Percentiles rank a stretch among this genome's conserved stretches.
These are phyloP conservation scores for Meyerozyma smithsonii DNA, from an alignment of 1,139 yeast species.

Conservation along the genomic window DNA sequence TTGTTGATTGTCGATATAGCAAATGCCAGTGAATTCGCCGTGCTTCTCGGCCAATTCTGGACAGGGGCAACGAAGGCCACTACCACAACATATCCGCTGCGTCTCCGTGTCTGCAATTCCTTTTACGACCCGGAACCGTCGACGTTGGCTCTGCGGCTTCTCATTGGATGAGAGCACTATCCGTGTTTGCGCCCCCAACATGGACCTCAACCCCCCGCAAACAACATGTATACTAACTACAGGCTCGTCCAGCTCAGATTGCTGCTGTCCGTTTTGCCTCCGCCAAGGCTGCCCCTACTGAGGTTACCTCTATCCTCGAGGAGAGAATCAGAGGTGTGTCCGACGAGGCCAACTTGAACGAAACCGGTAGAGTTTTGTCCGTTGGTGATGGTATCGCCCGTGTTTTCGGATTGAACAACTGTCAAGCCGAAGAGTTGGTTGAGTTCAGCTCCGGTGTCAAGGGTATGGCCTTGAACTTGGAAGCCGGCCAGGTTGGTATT, in stretches of 20 bases:
- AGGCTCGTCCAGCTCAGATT: conserved; percentile 72
- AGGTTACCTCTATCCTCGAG: conserved; percentile 97
- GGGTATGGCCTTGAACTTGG: conserved; percentile 99
- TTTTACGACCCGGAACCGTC: not conserved
- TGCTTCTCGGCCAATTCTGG: not conserved
- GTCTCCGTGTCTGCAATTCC: not conserved
- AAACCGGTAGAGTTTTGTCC: conserved; percentile 98
- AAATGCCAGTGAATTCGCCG: not conserved
- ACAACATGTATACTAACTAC: conserved; percentile 24
- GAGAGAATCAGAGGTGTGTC: conserved; percentile 99
- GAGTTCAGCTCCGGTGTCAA: conserved; percentile 99
- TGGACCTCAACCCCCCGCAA: not conserved
- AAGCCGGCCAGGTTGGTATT: conserved; percentile 99
- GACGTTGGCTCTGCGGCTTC: not conserved
- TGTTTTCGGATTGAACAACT: conserved; percentile 98
- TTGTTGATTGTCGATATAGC: not conserved
- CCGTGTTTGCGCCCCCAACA: not conserved
- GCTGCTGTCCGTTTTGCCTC: conserved; percentile 80
- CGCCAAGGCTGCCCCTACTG: conserved; percentile 98
- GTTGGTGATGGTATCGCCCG: conserved; percentile 99
- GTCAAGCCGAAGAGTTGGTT: conserved; percentile 99
- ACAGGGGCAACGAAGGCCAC: not conserved
- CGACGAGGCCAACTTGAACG: conserved; percentile 95
- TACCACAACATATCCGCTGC: too few relatives aligned
- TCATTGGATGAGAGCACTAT: conserved; percentile 2